These are phyloP conservation scores for Xylariaceae sp. DNA, from an alignment of 2,329 filamentous ascomycete species.

Conservation along the genomic window DNA sequence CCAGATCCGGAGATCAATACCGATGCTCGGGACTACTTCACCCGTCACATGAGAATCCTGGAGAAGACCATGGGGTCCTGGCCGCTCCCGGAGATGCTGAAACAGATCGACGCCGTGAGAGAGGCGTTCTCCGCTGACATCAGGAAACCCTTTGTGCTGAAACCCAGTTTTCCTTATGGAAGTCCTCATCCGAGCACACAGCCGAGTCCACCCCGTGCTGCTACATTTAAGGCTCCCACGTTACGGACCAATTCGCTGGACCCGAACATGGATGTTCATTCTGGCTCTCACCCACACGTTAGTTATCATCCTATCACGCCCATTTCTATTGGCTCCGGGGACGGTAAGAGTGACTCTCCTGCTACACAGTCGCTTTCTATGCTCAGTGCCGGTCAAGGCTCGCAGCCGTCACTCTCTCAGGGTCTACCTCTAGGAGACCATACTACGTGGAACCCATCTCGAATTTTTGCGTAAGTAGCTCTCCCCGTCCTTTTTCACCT, in stretches of 20 bases:
- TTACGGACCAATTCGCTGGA: constrained; percentile 46
- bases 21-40: constrained; percentile 84
- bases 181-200: constrained; percentile 63
- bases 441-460: constrained; percentile 73
- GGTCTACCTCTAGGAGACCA: constrained; percentile 58
- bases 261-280: constrained; percentile 48
- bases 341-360: constrained; percentile 72
- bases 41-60: constrained; percentile 87
- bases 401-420: constrained; percentile 48
- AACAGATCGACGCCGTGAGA: constrained; percentile 81
- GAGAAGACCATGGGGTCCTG: constrained; percentile 78
- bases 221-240: constrained; percentile 45
- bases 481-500: neutral
- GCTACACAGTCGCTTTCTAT: constrained; percentile 65
- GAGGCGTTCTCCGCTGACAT: constrained; percentile 86
- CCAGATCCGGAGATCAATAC: constrained; percentile 82
- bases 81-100: constrained; percentile 85
- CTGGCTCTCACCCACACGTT: constrained; percentile 52
- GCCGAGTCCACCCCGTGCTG: constrained; percentile 57
- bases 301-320: constrained; percentile 77
- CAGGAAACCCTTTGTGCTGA: constrained; percentile 80
- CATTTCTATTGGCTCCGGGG: constrained; percentile 65
- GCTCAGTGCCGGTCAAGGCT: constrained; percentile 55
- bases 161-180: constrained; percentile 79
- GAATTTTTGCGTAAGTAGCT: constrained; percentile 77